phyloP scores from a whole-genome alignment of 176 grass and related monocot genomes.

The Carex scoparia region DNA sequence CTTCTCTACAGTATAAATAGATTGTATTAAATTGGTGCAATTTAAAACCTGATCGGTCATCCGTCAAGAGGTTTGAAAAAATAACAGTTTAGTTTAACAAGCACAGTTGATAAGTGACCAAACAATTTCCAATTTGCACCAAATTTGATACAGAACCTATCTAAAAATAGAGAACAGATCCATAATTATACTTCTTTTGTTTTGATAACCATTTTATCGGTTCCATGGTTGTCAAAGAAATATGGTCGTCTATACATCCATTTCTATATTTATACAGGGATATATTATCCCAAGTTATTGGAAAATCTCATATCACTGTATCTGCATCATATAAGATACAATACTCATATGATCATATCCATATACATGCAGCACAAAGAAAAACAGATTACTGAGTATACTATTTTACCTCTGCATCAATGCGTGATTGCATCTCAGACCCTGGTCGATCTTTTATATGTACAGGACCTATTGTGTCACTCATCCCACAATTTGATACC shows the following conservation, averaged over 20 bases:
- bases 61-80: background rate
- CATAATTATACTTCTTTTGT: background rate
- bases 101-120: background rate
- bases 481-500: slow-evolving; percentile 99
- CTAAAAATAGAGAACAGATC: background rate
- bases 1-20: background rate
- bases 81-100: too few relatives aligned
- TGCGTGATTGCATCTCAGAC: slow-evolving; percentile 95
- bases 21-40: background rate
- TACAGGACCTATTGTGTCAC: slow-evolving; percentile 79
- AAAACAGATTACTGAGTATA: slow-evolving; percentile 8
- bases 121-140: background rate
- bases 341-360: background rate
- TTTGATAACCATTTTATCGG: background rate
- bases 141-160: background rate
- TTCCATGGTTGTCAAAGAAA: background rate
- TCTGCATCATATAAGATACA: background rate
- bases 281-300: background rate
- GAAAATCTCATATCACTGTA: background rate
- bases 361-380: background rate
- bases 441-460: slow-evolving; percentile 79
- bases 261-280: background rate
- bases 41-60: background rate
- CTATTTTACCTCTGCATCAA: slow-evolving; percentile 74
- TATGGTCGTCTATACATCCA: background rate